These are phyloP conservation scores for Eruca vesicaria DNA, from an alignment of 441 rosid species.

Conservation along the genomic window DNA sequence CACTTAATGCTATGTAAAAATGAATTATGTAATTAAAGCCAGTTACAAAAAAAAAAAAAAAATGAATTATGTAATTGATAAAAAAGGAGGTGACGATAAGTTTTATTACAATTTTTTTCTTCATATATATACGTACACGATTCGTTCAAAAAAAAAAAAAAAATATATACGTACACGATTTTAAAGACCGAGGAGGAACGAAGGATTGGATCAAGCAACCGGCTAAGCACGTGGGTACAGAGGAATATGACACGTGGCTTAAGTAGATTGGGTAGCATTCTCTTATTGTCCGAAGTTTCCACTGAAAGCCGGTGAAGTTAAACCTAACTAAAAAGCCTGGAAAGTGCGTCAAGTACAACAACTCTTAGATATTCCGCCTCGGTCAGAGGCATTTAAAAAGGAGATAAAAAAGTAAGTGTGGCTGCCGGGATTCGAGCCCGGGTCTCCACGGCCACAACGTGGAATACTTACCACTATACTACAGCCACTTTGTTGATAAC, in stretches of 20 bases:
- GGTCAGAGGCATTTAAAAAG: background rate
- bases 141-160: too few species aligned
- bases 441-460: too few species aligned
- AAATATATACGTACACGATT: slow-evolving; percentile 18
- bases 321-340: slow-evolving; percentile 17
- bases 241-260: slow-evolving; percentile 1
- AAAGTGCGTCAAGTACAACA: slow-evolving; percentile 8
- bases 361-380: background rate
- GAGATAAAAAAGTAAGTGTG: too few species aligned
- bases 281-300: slow-evolving; percentile 16
- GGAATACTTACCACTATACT: too few species aligned
- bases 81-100: background rate
- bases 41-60: too few species aligned
- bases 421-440: too few species aligned
- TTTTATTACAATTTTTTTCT: background rate
- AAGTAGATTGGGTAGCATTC: slow-evolving; percentile 12
- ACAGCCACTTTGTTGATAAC: too few species aligned
- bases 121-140: slow-evolving; percentile 18
- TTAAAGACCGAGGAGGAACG: background rate
- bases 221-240: slow-evolving; percentile 28
- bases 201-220: slow-evolving; percentile 23
- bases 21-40: background rate
- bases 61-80: background rate
- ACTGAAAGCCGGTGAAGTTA: slow-evolving; percentile 26
- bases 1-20: background rate